Evolutionary conservation across 805 yeast species (phyloP), one percentile per base, ranked within the genome.

Genomic region (Scheffersomyces ergatensis): DNA sequence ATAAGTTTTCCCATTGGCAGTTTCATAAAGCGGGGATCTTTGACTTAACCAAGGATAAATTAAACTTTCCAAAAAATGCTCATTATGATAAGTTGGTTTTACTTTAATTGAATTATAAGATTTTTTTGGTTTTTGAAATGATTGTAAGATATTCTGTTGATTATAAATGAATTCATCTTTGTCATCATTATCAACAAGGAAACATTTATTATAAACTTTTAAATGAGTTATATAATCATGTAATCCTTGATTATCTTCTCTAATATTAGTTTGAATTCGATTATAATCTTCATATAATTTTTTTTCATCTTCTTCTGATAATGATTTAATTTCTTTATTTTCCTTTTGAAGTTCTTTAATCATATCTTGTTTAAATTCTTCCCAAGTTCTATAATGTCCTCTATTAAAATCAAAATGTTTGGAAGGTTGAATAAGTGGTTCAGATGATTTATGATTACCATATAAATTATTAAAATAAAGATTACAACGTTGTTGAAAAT

Each of bases 181-280:
- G 11, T 27, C 25, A 18, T 36, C 34, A 3, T 32, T 23, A 7
- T 38, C 26, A 7, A 45, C 38, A 23, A 59, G 27, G 34, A 35
- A 59, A 40, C 66, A 59, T 42, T 50, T 48, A 45, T 55, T 50
- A 38, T 48, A 62, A 1, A 61, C 39, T 36, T 49, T 49, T 21
- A 59, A 35, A 38, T 58, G 55, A 11, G 58, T 48, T 19, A 60
- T 37, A 21, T 48, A 55, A 36, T 57, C 54, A 42, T 59, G 63
- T 8, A 61, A 32, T 1, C 29, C 25, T 33, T 55, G 59, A 35
- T 63, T 51, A 24, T 58, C 43, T 9, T 36, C 14, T 2, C 33
- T 41, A n/a, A 45, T 42, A n/a, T 38, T 37, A 3, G 13, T 14
- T 14, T 40, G 34, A 7, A 36, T 34, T 15, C 25, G 20, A 9